Base-by-base conservation (phyloP, 345 rosid species). In the Corchorus capsularis region DNA sequence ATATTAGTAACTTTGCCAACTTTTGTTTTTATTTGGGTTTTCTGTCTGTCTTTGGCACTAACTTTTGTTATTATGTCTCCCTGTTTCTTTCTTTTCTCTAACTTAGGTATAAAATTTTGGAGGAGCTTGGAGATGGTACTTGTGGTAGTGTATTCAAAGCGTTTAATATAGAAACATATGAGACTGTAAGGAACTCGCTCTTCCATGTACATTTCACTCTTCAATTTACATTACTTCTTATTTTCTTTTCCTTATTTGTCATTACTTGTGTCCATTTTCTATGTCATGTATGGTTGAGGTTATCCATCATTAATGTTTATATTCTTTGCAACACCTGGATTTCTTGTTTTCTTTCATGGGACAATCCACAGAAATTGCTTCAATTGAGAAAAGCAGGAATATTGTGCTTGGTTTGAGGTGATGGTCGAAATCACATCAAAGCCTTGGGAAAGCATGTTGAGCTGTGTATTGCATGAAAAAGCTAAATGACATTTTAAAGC, bases 101-200 rank as follows among this genome's bases (percentile, higher is more conserved):
- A 53, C 69, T 53, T 85, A 94, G 98, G 84, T 94, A 91, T 81
- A 90, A 81, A 86, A 79, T 94, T 81, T 85, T 85, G 66, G 93
- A 90, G 84, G 97, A 94, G 89, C 92, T 94, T 75, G 98, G 98
- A 73, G 92, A 93, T 85, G 98, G 98, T 85, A 91, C 98, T 19
- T 94, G 98, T 79, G 98, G 97, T 82, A 79, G 92, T 76, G 98
- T 94, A 54, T 94, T 87, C 84, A 93, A 89, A 79, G 98, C 97
- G 73, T 76, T 93, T 72, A 91, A 90, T 82, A 81, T 75, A 39
- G 95, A 90, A 80, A 88, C 97, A 16, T 81, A 78, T 75, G 98
- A 94, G 84, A 89, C 81, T 80, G 98, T 94, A 85, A 81, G 90
- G 72, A 84, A 55, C 66, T 69, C 41, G 10, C 35, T 63, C 45